phyloP scores from a whole-genome alignment of 805 yeast genomes.

The Blastobotrys robertii region DNA sequence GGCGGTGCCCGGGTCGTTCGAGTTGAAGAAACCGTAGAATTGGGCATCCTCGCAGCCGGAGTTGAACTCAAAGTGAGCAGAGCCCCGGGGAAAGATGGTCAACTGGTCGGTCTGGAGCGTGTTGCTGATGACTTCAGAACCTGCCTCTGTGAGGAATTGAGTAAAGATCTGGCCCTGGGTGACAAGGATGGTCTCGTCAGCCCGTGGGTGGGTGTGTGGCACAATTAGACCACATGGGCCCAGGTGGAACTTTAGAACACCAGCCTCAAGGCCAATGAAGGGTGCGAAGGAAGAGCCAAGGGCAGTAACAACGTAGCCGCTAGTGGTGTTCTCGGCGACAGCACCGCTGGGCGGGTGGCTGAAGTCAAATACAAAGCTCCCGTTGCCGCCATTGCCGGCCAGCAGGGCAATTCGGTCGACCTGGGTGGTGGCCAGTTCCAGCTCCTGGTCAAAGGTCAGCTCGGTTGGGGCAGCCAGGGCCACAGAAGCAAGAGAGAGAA shows the following conservation, averaged over 20 bases:
- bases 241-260: constrained; percentile 9
- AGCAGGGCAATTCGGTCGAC: constrained; percentile 5
- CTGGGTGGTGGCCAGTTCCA: neutral
- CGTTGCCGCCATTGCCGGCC: constrained; percentile 7
- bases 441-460: neutral
- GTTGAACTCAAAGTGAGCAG: constrained; percentile 15
- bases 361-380: constrained; percentile 14
- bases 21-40: constrained; percentile 10
- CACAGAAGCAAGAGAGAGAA: constrained; percentile 1
- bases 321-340: constrained; percentile 1
- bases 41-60: constrained; percentile 15
- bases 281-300: constrained; percentile 14
- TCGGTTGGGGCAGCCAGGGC: constrained; percentile 6
- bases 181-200: constrained; percentile 13
- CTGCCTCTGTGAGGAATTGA: constrained; percentile 11
- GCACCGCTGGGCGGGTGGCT: constrained; percentile 11
- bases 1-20: constrained; percentile 16
- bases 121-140: constrained; percentile 11
- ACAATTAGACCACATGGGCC: constrained; percentile 15
- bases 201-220: constrained; percentile 13
- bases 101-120: constrained; percentile 8
- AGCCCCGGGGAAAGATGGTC: constrained; percentile 16
- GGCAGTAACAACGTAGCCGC: constrained; percentile 11
- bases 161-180: constrained; percentile 11
- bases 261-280: constrained; percentile 9